Evolutionary conservation across 495 filamentous ascomycete species (phyloP).

Genomic region (Cenococcum geophilum): DNA sequence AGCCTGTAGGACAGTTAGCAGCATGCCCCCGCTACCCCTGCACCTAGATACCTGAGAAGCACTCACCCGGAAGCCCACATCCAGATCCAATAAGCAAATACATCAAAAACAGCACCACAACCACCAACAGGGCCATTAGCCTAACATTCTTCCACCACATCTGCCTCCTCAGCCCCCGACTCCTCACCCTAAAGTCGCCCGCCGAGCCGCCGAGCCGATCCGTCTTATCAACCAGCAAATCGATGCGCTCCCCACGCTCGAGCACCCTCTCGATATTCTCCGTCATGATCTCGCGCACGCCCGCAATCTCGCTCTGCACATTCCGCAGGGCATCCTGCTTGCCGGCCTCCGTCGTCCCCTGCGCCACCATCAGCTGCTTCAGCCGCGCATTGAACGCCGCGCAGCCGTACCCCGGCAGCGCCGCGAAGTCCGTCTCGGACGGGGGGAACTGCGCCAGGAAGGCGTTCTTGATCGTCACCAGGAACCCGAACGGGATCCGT

Average conservation of each 20-base stretch:
- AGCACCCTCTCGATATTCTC: slow-evolving; percentile 95
- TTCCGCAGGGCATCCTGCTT: slow-evolving; percentile 79
- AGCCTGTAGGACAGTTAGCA: not conserved
- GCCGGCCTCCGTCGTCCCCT: slow-evolving; percentile 66
- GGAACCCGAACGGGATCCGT: slow-evolving; percentile 86
- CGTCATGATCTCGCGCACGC: slow-evolving; percentile 93
- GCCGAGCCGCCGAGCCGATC: slow-evolving; percentile 80
- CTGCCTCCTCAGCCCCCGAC: slow-evolving; percentile 71
- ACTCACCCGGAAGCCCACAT: slow-evolving; percentile 59
- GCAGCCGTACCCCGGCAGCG: slow-evolving; percentile 81
- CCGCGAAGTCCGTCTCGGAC: slow-evolving; percentile 62
- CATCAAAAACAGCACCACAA: slow-evolving; percentile 80
- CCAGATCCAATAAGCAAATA: slow-evolving; percentile 70
- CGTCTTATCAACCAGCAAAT: slow-evolving; percentile 95
- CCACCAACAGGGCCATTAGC: slow-evolving; percentile 69
- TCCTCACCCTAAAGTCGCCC: slow-evolving; percentile 81
- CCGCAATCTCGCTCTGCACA: slow-evolving; percentile 83
- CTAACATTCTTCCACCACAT: slow-evolving; percentile 99
- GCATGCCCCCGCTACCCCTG: not conserved
- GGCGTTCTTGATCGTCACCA: slow-evolving; percentile 82
- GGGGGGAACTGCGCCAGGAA: slow-evolving; percentile 72
- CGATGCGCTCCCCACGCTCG: slow-evolving; percentile 91
- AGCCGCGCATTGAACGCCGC: slow-evolving; percentile 78
- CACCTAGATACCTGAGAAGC: not conserved
- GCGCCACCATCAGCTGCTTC: slow-evolving; percentile 72